Evolutionary conservation across 495 filamentous ascomycete species (phyloP).

Genomic region (Penicillium daleae): DNA sequence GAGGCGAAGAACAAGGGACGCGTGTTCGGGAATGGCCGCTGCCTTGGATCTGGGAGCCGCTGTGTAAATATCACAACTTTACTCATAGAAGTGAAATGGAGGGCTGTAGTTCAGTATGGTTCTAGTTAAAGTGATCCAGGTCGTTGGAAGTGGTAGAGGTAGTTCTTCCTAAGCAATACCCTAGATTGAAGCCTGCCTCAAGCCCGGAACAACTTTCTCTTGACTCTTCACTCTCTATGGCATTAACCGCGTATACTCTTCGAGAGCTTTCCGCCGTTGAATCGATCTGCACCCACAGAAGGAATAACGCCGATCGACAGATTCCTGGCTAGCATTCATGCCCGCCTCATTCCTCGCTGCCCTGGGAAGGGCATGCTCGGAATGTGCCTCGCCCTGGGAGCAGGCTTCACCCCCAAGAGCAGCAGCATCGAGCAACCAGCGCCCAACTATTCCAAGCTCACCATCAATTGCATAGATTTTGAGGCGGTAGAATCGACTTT

Average conservation of each 20-base stretch:
- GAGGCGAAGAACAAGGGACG: slow-evolving; percentile 23
- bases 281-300: background rate
- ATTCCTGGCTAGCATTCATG: slow-evolving; percentile 33
- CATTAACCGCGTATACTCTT: background rate
- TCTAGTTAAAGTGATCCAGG: too few species aligned
- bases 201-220: background rate
- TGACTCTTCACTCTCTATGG: background rate
- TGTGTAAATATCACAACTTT: slow-evolving; percentile 3
- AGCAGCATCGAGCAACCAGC: background rate
- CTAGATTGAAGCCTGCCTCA: background rate
- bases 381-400: slow-evolving; percentile 26
- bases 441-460: background rate
- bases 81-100: background rate
- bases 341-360: slow-evolving; percentile 28
- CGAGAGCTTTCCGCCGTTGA: background rate
- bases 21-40: slow-evolving; percentile 36
- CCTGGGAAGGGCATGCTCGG: slow-evolving; percentile 20
- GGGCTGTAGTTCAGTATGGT: too few species aligned
- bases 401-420: slow-evolving; percentile 6
- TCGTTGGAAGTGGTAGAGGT: background rate
- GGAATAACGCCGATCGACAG: slow-evolving; percentile 11
- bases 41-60: background rate
- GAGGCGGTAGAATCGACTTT: background rate
- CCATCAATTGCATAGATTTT: background rate
- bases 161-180: background rate